Conservation (phyloP, 495 filamentous ascomycete genomes). For the Aspergillus kassunensis region DNA sequence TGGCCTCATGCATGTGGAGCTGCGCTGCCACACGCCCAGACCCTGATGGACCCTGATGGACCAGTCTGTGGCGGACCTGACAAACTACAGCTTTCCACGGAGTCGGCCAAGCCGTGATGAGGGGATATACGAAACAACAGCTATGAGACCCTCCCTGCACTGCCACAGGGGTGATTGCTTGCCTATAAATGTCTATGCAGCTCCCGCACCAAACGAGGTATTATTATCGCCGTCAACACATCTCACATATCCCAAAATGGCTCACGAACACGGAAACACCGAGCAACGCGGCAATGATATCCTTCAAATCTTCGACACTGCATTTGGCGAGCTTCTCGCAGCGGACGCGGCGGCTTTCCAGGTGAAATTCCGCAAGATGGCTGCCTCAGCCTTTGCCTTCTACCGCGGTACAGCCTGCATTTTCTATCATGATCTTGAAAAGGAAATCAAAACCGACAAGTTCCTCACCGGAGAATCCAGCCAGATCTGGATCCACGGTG, state of each 20-base stretch:
- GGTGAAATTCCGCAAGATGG: constrained; percentile 20
- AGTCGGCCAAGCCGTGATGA: neutral
- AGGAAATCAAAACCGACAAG: neutral
- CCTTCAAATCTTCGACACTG: constrained; percentile 9
- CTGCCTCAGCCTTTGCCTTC: constrained; percentile 18
- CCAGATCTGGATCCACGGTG: constrained; percentile 17
- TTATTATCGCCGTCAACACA: no score
- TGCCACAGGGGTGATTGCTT: neutral
- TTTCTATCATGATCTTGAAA: constrained; percentile 16
- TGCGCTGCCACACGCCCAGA: neutral
- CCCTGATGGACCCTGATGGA: neutral
- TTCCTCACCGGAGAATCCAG: constrained; percentile 11
- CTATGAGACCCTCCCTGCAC: neutral
- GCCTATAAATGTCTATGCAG: no score
- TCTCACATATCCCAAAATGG: constrained; percentile 1
- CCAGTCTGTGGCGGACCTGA: neutral
- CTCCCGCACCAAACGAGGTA: no score
- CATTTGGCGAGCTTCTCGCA: constrained; percentile 14
- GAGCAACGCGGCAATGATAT: constrained; percentile 17
- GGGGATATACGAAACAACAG: neutral
- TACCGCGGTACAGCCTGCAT: constrained; percentile 17
- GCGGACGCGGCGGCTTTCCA: constrained; percentile 14
- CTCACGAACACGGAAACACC: neutral
- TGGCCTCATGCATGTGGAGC: no score
- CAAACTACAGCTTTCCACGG: neutral